Evolutionary conservation across 495 filamentous ascomycete species (phyloP), one percentile per base, ranked within the genome.

Genomic region (Collariella sp.): DNA sequence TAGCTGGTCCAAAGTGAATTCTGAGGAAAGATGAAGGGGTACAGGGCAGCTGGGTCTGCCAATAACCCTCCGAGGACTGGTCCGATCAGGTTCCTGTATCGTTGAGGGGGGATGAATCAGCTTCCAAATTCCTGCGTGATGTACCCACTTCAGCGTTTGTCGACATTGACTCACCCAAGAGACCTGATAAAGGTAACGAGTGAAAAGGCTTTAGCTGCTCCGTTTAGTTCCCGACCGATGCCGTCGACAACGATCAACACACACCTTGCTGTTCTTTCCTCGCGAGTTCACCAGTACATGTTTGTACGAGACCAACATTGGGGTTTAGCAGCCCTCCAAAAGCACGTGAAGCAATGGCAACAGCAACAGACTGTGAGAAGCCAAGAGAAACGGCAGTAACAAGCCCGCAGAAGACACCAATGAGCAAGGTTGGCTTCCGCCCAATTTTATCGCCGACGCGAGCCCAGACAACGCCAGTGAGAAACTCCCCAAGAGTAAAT

Each of bases 41-140:
- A 56, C 2, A 22, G 7, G 31, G 22, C 15, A 12, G 24, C 33
- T 15, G 54, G 54, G 12, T 56, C 24, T 23, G 54, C 54, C 12
- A 56, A 33, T 9, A 56, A 41, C 5, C 54, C 54, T 19, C 54
- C 54, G 3, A 56, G 24, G 11, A 57, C 48, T n/a, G 48, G 55
- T 9, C 55, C 55, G 12, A 52, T 10, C 22, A 57, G 48, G 35
- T 40, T 41, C 16, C 54, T 35, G 23, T n/a, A 47, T 15, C 18
- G 3, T 10, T 34, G 12, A 51, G 7, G 18, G 4, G 15, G n/a
- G 16, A 15, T 9, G 35, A 26, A 9, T 35, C n/a, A 12, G 12
- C 10, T 11, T 45, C 31, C 10, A 1, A 54, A 24, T 10, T n/a
- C n/a, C n/a, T n/a, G n/a, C n/a, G n/a, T n/a, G n/a, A n/a, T n/a